Evolutionary conservation across 73 alveolate species (phyloP).

Genomic region (Paramecium tetraurelia): DNA sequence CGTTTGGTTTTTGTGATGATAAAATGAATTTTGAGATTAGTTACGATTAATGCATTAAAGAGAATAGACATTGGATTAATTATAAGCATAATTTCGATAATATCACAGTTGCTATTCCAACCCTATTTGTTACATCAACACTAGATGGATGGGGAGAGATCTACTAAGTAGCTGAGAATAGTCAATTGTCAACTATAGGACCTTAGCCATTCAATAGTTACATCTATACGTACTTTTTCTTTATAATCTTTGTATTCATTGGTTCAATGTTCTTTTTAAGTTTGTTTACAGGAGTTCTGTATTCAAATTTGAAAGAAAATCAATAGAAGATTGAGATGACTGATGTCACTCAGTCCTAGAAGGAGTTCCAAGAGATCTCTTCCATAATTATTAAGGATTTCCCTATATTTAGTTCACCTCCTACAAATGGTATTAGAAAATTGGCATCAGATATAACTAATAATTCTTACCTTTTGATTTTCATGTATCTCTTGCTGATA

Average conservation of each 20-base stretch:
- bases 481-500: not conserved
- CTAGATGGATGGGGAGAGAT: constrained; percentile 46
- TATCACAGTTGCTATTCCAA: not conserved
- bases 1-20: constrained; percentile 35
- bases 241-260: not conserved
- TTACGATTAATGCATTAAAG: not conserved
- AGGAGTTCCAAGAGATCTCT: not conserved
- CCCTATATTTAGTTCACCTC: constrained; percentile 11
- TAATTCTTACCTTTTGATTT: not conserved
- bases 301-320: not conserved
- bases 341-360: not conserved
- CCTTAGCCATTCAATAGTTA: not conserved
- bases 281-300: constrained; percentile 12
- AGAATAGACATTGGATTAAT: not conserved
- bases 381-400: not conserved
- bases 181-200: not conserved
- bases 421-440: not conserved
- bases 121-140: constrained; percentile 1
- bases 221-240: not conserved
- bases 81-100: constrained; percentile 32
- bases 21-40: not conserved
- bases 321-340: not conserved
- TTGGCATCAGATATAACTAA: not conserved
- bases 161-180: not conserved
- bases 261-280: constrained; percentile 43